Conservation (phyloP, 257 asterid species). For the Leonotis leonurus region DNA sequence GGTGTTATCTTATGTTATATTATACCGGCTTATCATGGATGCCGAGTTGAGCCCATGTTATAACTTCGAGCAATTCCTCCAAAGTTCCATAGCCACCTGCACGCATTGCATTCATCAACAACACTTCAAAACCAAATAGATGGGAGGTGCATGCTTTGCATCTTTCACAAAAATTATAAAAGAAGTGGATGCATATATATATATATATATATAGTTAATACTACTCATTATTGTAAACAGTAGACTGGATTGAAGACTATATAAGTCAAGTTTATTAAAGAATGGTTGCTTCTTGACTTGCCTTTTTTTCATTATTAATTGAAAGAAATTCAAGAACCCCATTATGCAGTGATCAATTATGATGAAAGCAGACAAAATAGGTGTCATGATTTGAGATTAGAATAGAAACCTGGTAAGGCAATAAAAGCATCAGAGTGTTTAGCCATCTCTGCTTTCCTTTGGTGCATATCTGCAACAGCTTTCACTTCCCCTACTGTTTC, state of each 20-base stretch:
- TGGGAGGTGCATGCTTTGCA: no score
- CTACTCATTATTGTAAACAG: background rate
- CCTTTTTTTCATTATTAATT: no score
- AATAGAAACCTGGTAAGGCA: slow-evolving; percentile 91
- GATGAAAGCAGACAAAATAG: background rate
- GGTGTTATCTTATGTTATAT: no score
- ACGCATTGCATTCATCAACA: no score
- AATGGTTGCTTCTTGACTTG: background rate
- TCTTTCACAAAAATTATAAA: background rate
- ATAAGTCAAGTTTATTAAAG: background rate
- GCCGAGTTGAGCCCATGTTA: slow-evolving; percentile 59
- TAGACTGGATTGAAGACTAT: background rate
- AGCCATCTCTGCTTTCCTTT: slow-evolving; percentile 99
- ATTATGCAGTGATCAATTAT: background rate
- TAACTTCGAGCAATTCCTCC: slow-evolving; percentile 53
- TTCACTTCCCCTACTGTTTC: slow-evolving; percentile 99
- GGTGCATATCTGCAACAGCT: slow-evolving; percentile 99
- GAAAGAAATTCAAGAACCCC: background rate
- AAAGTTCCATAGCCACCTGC: slow-evolving; percentile 55
- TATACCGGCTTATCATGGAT: slow-evolving; percentile 60
- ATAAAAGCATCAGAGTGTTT: slow-evolving; percentile 96
- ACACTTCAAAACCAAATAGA: no score
- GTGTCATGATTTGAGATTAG: background rate
- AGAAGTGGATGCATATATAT: no score
- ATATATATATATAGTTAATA: no score